These are phyloP conservation scores for Rubus idaeus DNA, from an alignment of 306 rosid species.

Conservation along the genomic window DNA sequence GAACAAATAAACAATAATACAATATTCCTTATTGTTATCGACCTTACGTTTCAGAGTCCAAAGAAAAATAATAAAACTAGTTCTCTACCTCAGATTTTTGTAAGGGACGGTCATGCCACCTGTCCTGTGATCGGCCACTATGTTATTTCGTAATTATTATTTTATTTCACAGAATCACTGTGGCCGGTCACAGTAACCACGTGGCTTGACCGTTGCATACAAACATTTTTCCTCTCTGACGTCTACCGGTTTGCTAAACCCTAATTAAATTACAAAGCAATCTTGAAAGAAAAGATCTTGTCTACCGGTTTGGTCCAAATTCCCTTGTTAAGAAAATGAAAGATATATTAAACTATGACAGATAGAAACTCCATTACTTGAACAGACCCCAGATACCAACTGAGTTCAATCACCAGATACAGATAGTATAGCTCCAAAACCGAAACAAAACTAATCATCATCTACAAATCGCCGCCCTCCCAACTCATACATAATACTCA, in stretches of 20 bases:
- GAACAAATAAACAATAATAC: not conserved
- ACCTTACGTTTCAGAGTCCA: not conserved
- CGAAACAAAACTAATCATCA: not conserved
- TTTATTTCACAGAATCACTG: too few relatives aligned
- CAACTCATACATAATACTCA: not conserved
- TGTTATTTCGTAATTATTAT: too few relatives aligned
- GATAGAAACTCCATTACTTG: slow-evolving; percentile 12
- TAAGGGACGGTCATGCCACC: too few relatives aligned
- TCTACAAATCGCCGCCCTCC: not conserved
- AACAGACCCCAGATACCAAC: slow-evolving; percentile 10
- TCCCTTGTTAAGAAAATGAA: not conserved
- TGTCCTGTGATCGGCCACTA: too few relatives aligned
- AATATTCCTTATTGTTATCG: not conserved
- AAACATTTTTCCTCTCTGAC: too few relatives aligned
- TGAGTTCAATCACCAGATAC: not conserved
- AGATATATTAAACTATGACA: not conserved
- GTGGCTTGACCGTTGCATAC: too few relatives aligned
- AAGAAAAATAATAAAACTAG: not conserved
- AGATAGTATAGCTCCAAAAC: not conserved
- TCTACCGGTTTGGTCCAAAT: not conserved
- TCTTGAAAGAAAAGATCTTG: not conserved
- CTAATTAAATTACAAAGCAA: not conserved
- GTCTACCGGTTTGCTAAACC: not conserved
- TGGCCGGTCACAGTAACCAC: too few relatives aligned
- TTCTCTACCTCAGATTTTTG: too few relatives aligned